Evolutionary conservation across 805 yeast genomes (phyloP).

Genomic region (Nadsonia fulvescens): DNA sequence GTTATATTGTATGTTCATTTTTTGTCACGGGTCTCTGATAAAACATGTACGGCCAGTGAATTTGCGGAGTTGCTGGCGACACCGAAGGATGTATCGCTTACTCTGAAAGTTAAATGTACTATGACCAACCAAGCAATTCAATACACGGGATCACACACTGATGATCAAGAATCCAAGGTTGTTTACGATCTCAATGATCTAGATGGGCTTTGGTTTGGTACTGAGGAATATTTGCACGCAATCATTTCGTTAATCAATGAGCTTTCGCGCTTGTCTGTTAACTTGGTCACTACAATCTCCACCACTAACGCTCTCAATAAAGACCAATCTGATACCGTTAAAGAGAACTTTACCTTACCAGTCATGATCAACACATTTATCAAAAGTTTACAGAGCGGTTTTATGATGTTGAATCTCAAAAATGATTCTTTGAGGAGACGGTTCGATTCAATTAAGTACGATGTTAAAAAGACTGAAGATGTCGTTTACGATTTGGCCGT

Average conservation of each 20-base stretch:
- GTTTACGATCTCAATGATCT: too few relatives aligned
- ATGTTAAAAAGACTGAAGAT: conserved; percentile 18
- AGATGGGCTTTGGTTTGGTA: too few relatives aligned
- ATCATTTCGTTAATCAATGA: conserved; percentile 13
- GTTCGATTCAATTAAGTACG: conserved; percentile 16
- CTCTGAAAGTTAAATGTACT: too few relatives aligned
- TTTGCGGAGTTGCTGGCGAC: too few relatives aligned
- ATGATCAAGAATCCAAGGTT: too few relatives aligned
- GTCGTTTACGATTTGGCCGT: conserved; percentile 16
- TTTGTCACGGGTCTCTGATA: too few relatives aligned
- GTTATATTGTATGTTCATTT: too few relatives aligned
- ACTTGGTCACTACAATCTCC: conserved; percentile 13
- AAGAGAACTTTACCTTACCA: conserved; percentile 8
- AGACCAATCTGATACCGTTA: conserved; percentile 3
- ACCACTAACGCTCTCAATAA: conserved; percentile 5
- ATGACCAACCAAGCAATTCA: too few relatives aligned
- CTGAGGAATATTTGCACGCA: conserved; percentile 18
- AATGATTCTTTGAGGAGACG: conserved; percentile 17
- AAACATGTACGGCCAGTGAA: too few relatives aligned
- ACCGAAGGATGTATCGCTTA: too few relatives aligned
- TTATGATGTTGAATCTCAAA: conserved; percentile 15
- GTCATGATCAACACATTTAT: conserved; percentile 9
- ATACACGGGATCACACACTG: too few relatives aligned
- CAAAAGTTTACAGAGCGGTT: conserved; percentile 14
- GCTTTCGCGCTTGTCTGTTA: conserved; percentile 14